Evolutionary conservation across 2,329 filamentous ascomycete genomes (phyloP), one percentile per base, ranked within the genome.

Genomic region (Penicillium sp.): DNA sequence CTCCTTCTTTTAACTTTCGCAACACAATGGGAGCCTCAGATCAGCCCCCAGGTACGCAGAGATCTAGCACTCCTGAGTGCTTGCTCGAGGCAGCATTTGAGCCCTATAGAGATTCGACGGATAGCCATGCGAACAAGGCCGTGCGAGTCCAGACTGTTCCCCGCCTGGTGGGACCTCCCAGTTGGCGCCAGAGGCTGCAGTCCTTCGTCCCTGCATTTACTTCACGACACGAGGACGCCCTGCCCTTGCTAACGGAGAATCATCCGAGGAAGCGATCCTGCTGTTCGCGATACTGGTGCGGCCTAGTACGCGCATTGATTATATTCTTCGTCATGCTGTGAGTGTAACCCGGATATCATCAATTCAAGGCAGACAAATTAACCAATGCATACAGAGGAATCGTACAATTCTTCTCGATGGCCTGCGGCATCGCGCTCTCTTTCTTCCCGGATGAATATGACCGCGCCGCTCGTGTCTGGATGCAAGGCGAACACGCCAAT

Each of bases 391-490:
- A 20, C 46, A 72, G 69, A 46, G 71, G 70, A 28, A 44, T 73
- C 34, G 51, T 73, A 24, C 69, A 73, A 44, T 66, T 71, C 32
- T 57, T 73, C 42, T 60, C 62, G 9, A 59, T 74, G 6, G 50
- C 64, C 34, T 67, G 61, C 46, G 66, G 65, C 41, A 62, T 73
- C 23, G 54, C 66, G 16, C 54, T 68, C 4, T 62, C 68, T 0
- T 70, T 73, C 56, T 71, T 73, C 50, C 69, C 71, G 2, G 65
- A 69, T 36, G 68, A 73, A 39, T 59, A 70, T 38, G 68, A 71
- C 45, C 62, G 62, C 18, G 63, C 63, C 39, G 59, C 65, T 32
- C 55, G 60, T 26, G 51, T 49, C 35, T 79, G 74, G 74, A 70
- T 66, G 28, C 59, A 65, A 11, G 32, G 64, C 8, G 65, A 68